A percentile compares a stretch with the other conserved stretches of the same genome.
Conservation (phyloP, 768 basidiomycete genomes). For the Stropharia rugosoannulata region DNA sequence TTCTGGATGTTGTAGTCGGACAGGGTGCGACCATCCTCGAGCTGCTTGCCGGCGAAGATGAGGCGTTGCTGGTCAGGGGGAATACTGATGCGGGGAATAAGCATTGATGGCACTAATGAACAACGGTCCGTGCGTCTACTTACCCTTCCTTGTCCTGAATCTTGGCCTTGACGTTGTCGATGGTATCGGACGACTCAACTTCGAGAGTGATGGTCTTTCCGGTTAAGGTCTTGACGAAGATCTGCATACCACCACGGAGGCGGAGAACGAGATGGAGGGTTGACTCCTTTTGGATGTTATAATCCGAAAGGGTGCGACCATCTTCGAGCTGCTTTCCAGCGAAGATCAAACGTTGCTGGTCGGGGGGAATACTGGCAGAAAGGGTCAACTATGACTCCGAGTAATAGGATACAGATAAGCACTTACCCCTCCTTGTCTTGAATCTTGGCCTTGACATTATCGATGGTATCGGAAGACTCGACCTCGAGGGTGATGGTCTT, state of each 20-base stretch:
- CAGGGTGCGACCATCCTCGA: constrained; percentile 90
- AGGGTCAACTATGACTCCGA: constrained; percentile 9
- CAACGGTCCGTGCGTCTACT: constrained; percentile 8
- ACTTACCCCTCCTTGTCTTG: constrained; percentile 84
- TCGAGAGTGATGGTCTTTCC: constrained; percentile 92
- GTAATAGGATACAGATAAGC: not conserved
- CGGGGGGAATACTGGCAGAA: constrained; percentile 60
- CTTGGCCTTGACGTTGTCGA: constrained; percentile 79
- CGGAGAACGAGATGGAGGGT: constrained; percentile 56
- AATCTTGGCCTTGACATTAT: constrained; percentile 79
- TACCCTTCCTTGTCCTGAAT: constrained; percentile 83
- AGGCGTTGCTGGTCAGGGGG: constrained; percentile 91
- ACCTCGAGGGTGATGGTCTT: constrained; percentile 81
- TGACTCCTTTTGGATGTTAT: constrained; percentile 67
- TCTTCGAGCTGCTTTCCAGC: constrained; percentile 86
- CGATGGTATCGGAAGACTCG: constrained; percentile 69
- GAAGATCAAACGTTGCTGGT: constrained; percentile 79
- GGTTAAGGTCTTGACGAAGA: constrained; percentile 86
- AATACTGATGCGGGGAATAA: constrained; percentile 38
- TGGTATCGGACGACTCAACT: constrained; percentile 77
- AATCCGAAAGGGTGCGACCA: constrained; percentile 71
- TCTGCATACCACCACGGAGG: constrained; percentile 66
- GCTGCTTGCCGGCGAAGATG: constrained; percentile 96
- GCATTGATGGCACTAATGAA: not conserved
- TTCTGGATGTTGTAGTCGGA: constrained; percentile 95